Evolutionary conservation across 2,329 filamentous ascomycete species (phyloP).

Genomic region (Talaromyces sp.): DNA sequence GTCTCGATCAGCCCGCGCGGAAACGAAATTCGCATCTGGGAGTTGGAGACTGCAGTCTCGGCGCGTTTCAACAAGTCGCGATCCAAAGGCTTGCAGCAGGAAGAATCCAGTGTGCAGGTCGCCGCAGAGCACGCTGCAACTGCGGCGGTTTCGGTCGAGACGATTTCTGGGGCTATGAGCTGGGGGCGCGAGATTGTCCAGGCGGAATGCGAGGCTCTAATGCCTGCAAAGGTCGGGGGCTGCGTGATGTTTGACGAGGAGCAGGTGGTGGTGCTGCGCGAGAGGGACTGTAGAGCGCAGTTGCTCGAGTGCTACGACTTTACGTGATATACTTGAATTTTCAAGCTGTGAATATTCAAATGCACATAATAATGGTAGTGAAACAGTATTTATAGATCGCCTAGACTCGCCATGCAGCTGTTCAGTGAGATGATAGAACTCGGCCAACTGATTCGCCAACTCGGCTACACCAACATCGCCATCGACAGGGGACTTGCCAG

Average conservation of each 20-base stretch:
- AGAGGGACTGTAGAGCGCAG: conserved; percentile 62
- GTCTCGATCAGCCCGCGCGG: conserved; percentile 83
- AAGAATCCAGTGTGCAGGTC: conserved; percentile 52
- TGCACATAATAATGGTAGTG: neutral
- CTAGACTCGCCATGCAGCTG: neutral
- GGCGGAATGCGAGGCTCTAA: conserved; percentile 29
- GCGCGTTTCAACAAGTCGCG: conserved; percentile 17
- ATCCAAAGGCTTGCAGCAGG: conserved; percentile 31
- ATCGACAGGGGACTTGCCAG: neutral
- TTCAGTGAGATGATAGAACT: neutral
- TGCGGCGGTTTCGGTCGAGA: conserved; percentile 11
- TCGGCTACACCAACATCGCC: neutral
- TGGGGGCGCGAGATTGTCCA: conserved; percentile 23
- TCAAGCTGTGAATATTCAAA: neutral
- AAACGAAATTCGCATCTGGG: conserved; percentile 79
- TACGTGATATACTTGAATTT: conserved; percentile 44
- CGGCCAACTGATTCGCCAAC: neutral
- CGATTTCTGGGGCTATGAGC: conserved; percentile 19
- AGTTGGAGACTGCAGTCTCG: conserved; percentile 67
- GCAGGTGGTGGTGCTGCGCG: conserved; percentile 80
- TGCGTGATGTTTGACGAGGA: conserved; percentile 90
- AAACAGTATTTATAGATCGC: too few relatives aligned
- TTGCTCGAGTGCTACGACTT: conserved; percentile 84
- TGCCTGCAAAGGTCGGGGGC: conserved; percentile 44
- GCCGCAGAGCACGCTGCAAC: conserved; percentile 32